Evolutionary conservation across 805 yeast genomes (phyloP), one percentile per base, ranked within the genome.

Genomic region (Barnettozyma vustinii): DNA sequence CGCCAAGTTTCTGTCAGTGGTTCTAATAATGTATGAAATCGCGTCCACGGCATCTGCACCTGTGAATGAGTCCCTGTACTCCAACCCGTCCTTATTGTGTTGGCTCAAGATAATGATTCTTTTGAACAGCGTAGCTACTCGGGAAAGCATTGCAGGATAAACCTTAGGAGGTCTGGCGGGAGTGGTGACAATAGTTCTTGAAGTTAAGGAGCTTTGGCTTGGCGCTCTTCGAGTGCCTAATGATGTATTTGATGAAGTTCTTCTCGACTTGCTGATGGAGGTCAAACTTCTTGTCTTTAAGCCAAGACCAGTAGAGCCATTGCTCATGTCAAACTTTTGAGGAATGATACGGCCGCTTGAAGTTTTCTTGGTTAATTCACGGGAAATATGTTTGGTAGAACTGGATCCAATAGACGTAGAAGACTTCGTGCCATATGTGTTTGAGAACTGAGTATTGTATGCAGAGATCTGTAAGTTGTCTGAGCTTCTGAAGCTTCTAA

Each of bases 1-100:
- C 0, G 98, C 98, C 58, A 94, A 69, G 57, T 90, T 91, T 51
- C 99, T 75, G 65, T 94, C 99, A 9, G 89, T 85, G 1, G 97
- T 92, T 56, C 95, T 75, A 45, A 92, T 83, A 46, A 94, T 86
- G 49, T 84, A 75, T 49, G 96, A 84, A 51, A 94, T 81, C n/a
- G 83, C 77, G 64, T 90, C 97, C 27, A 94, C 96, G 1, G 98
- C 97, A 66, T 88, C 94, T 20, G 87, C 75, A 32, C 99, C 99
- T 0, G 96, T 85, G 61, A 94, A 94, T 0, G 97, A 84, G 62
- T 91, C 95, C 62, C 95, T 85, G 67, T 90, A 92, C 53, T 89
- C 85, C 56, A 91, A 75, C 16, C 96, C 97, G 68, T 91, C 92
- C 62, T 92, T 94, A 62, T 84, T 85, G 54, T 87, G 81, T 51